These are phyloP conservation scores for Boletus fagicola DNA, from an alignment of 768 basidiomycete genomes.

Conservation along the genomic window DNA sequence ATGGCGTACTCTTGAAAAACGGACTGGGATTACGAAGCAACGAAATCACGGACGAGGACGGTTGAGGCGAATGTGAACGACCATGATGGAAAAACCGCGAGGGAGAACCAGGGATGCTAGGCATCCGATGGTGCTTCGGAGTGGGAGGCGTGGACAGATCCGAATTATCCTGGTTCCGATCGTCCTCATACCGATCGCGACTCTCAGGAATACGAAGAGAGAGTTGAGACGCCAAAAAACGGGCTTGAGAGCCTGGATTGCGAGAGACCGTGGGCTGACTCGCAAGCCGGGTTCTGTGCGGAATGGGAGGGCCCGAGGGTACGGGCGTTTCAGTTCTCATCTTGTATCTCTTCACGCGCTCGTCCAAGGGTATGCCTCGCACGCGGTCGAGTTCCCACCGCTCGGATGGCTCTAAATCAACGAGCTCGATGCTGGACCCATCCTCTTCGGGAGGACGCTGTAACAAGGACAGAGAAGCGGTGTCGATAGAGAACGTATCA, in stretches of 20 bases:
- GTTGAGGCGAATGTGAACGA: slow-evolving; percentile 34
- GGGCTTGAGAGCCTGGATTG: slow-evolving; percentile 28
- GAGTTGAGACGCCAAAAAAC: slow-evolving; percentile 33
- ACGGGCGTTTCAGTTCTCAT: slow-evolving; percentile 33
- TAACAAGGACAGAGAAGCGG: slow-evolving; percentile 17
- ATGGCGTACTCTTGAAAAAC: slow-evolving; percentile 36
- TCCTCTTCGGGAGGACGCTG: slow-evolving; percentile 42
- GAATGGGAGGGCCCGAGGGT: slow-evolving; percentile 15
- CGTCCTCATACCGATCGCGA: slow-evolving; percentile 33
- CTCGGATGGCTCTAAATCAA: slow-evolving; percentile 45
- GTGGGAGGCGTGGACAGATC: slow-evolving; percentile 33
- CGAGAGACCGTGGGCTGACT: slow-evolving; percentile 30
- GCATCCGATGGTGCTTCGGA: slow-evolving; percentile 32
- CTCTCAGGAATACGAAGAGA: slow-evolving; percentile 35
- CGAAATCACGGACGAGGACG: slow-evolving; percentile 35
- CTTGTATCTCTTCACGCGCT: slow-evolving; percentile 38
- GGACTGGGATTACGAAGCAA: slow-evolving; percentile 35
- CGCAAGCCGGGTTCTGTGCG: slow-evolving; percentile 31
- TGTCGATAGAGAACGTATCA: slow-evolving; percentile 22
- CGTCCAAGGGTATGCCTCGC: slow-evolving; percentile 42
- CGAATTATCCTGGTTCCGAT: slow-evolving; percentile 30
- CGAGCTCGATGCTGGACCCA: slow-evolving; percentile 49
- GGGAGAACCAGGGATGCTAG: slow-evolving; percentile 31
- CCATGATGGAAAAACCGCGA: slow-evolving; percentile 33
- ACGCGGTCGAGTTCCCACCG: slow-evolving; percentile 46